A percentile compares a stretch with the other conserved stretches of the same genome.
phyloP scores from a whole-genome alignment of 2,329 filamentous ascomycete species.

The Aspergillus sojae region DNA sequence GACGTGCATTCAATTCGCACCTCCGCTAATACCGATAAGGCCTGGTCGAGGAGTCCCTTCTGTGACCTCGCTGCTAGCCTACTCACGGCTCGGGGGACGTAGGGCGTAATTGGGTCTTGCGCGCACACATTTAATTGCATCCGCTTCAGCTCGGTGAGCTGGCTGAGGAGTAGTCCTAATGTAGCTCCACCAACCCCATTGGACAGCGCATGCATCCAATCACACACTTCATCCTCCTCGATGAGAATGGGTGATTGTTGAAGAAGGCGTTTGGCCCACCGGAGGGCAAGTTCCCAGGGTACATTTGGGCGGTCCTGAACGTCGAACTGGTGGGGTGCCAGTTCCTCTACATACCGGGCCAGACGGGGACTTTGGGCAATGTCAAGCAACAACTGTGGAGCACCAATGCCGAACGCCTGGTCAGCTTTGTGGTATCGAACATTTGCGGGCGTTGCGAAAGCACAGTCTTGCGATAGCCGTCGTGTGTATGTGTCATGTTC shows the following conservation, averaged over 20 bases:
- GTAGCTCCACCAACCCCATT: neutral
- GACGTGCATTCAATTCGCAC: neutral
- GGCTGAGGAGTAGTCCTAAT: neutral
- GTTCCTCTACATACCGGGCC: neutral
- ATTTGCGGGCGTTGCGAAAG: neutral
- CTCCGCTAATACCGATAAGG: neutral
- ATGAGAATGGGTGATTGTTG: neutral
- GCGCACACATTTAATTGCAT: neutral
- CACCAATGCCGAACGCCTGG: neutral
- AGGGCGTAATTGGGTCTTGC: neutral
- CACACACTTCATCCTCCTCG: neutral
- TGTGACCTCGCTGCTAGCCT: neutral
- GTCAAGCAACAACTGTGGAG: neutral
- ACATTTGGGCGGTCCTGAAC: neutral
- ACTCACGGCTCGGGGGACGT: neutral
- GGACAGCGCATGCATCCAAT: neutral
- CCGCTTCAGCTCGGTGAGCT: neutral
- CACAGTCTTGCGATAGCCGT: neutral
- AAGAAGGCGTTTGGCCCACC: neutral
- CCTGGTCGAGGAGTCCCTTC: neutral
- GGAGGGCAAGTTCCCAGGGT: neutral
- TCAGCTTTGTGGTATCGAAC: neutral
- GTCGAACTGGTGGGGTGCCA: neutral
- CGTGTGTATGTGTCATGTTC: neutral
- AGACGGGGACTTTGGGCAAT: neutral